Conservation (phyloP, 352 stramenopile species). For the Pythium aquatile region DNA sequence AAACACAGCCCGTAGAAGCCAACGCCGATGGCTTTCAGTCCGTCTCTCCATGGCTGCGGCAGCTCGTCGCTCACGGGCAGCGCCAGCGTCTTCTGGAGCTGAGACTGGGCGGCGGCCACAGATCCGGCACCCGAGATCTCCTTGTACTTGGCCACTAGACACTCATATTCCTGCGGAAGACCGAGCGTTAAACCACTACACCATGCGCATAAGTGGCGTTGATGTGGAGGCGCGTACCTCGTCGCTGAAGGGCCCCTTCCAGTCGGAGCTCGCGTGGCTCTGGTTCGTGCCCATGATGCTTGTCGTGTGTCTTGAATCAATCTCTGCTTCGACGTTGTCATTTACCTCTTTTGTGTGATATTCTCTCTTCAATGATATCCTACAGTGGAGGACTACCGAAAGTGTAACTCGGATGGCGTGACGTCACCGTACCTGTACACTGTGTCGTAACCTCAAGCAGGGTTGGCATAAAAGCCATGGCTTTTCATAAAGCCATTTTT, state of each 20-base stretch:
- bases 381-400: neutral
- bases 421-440: slow-evolving; percentile 1
- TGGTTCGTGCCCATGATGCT: slow-evolving; percentile 25
- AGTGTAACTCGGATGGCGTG: neutral
- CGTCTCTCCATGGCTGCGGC: slow-evolving; percentile 28
- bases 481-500: too few relatives aligned
- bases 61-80: slow-evolving; percentile 32
- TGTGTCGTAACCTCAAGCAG: slow-evolving; percentile 3
- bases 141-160: slow-evolving; percentile 49
- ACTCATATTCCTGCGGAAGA: slow-evolving; percentile 60
- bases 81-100: slow-evolving; percentile 53
- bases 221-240: slow-evolving; percentile 29
- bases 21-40: slow-evolving; percentile 31
- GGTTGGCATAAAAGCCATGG: too few relatives aligned
- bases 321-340: neutral
- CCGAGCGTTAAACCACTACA: neutral
- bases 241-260: slow-evolving; percentile 85
- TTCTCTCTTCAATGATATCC: neutral
- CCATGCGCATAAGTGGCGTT: neutral
- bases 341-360: neutral
- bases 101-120: slow-evolving; percentile 25
- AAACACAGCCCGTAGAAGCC: slow-evolving; percentile 61
- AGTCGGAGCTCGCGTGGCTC: slow-evolving; percentile 22
- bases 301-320: neutral
- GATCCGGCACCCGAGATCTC: slow-evolving; percentile 27